Evolutionary conservation across 805 yeast genomes (phyloP), one percentile per base, ranked within the genome.

Genomic region (Schizosaccharomyces lindneri): DNA sequence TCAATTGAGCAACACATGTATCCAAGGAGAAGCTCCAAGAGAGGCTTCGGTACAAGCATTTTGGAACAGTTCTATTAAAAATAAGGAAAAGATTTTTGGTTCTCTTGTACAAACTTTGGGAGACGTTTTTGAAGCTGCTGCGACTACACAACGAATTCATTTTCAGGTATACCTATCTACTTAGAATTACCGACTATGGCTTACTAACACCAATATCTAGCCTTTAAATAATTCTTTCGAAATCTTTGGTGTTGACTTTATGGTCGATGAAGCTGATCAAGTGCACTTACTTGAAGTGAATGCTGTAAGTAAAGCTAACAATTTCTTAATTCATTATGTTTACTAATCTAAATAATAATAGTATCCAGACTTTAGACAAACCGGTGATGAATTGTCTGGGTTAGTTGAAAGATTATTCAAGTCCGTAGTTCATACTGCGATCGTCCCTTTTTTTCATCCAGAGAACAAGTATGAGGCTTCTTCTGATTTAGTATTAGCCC

Each of bases 281-380:
- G 60, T 57, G 7, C 27, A 21, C 21, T 36, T 57, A 19, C 31
- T 41, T 68, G 61, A 59, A 46, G 61, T 41, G 19, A 43, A 59
- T n/a, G 55, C 48, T 21, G 60, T 36, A 11, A 57, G 31, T 32
- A 19, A 4, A 19, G 2, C 11, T 1, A 7, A 9, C 17, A 46
- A 9, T n/a, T 71, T 27, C 70, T 76, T 15, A 90, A 85, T 2
- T 76, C 75, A 57, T 69, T 93, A 32, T 72, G 90, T 55, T 97
- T 93, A 70, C 86, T 88, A 57, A 93, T 46, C 5, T n/a, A 27
- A 27, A 27, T 27, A 27, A 19, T 51, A 93, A 68, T 83, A 97
- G 17, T 93, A 84, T 68, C 98, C 98, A 0, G 98, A 93, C 69
- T 93, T 93, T 73, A 88, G 87, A 68, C 98, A 93, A 72, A 93